A percentile compares a stretch with the other conserved stretches of the same genome.
phyloP scores from a whole-genome alignment of 2,329 filamentous ascomycete species.

The Colletotrichum tanaceti region DNA sequence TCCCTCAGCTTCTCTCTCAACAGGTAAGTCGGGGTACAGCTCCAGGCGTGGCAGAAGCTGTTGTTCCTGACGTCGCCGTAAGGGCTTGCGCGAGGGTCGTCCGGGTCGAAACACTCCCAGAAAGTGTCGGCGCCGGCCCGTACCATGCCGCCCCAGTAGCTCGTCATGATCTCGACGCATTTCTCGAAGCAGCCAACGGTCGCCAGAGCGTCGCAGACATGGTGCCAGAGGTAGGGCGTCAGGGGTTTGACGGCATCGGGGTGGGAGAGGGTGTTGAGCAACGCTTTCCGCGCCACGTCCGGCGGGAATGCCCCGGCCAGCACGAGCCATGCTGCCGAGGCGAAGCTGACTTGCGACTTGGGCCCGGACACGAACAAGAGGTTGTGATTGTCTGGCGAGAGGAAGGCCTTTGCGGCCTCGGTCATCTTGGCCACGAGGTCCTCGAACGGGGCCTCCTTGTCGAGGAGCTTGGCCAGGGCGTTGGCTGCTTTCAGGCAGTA shows the following conservation, averaged over 20 bases:
- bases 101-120: constrained; percentile 48
- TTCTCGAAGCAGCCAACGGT: constrained; percentile 44
- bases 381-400: constrained; percentile 33
- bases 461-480: constrained; percentile 45
- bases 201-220: constrained; percentile 47
- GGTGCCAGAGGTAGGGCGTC: constrained; percentile 48
- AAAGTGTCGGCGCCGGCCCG: constrained; percentile 49
- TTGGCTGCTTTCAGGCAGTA: constrained; percentile 47
- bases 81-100: constrained; percentile 46
- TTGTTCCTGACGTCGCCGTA: constrained; percentile 50
- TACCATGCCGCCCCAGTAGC: constrained; percentile 51
- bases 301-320: constrained; percentile 44
- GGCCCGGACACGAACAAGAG: constrained; percentile 48
- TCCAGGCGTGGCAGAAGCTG: constrained; percentile 51
- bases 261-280: constrained; percentile 44
- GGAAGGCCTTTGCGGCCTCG: constrained; percentile 41
- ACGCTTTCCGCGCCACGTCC: constrained; percentile 40
- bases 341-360: constrained; percentile 46
- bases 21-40: constrained; percentile 48
- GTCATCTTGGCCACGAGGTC: constrained; percentile 43
- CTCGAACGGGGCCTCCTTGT: constrained; percentile 42
- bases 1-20: constrained; percentile 41
- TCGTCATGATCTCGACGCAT: constrained; percentile 46
- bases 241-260: constrained; percentile 46
- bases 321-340: constrained; percentile 49